Base-by-base conservation (phyloP, 2,329 filamentous ascomycete species). In the Zopfia rhizophila region DNA sequence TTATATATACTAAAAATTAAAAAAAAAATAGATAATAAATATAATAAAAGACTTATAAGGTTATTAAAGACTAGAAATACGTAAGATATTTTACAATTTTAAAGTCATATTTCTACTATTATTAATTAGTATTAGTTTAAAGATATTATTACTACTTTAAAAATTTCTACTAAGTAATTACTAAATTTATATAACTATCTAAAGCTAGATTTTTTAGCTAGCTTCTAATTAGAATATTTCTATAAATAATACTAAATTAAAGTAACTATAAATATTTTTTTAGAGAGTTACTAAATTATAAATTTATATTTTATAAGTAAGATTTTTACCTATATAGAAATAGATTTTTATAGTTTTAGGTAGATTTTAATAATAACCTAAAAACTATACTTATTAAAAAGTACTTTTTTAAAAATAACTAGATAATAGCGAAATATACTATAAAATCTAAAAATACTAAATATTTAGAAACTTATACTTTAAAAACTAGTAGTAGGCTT, bases 41-140 rank as follows among this genome's bases (percentile, higher is more conserved):
- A 53, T 38, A 27, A 28, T 24, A 23, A 51, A 21, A 46, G 37
- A 33, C 47, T 51, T 33, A 36, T 19, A 17, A 38, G 5, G 31
- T 27, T 50, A 33, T 50, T 53, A 12, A 44, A 45, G 19, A 13
- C 22, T 17, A 14, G 61, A 19, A 51, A 65, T 27, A 5, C 41
- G 6, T 66, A 52, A 53, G 36, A 44, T 31, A 44, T 51, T 18
- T 50, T 61, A 18, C 53, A 68, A 45, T 16, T 67, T 19, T 30
- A 42, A 31, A 68, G 72, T 56, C 57, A 67, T 52, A 56, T 70
- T 45, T 60, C 58, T 45, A 58, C 58, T 6, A 40, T 68, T 10
- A 60, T 72, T 36, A 57, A 61, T 36, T 31, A 56, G 47, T 36
- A 55, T 44, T 14, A 60, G 35, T 60, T 72, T 13, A 29, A 53